Base-by-base conservation (phyloP, 768 basidiomycete species). In the Boletus sensibilis region DNA sequence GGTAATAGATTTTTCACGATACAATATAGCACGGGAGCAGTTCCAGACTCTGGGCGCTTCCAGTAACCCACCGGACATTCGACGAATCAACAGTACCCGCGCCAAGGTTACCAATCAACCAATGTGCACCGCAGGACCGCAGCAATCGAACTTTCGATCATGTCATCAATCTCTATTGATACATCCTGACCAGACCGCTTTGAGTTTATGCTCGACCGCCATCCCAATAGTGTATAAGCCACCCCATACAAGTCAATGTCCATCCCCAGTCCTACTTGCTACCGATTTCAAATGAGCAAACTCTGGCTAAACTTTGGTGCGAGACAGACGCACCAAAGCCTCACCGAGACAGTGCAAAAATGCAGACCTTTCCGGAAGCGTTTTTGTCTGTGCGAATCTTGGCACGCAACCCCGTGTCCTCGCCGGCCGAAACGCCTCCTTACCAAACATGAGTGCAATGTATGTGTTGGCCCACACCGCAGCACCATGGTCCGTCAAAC, bases 221-320 rank as follows among this genome's bases (percentile, higher is more conserved):
- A 34, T 39, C 38, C 35, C 12, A 33, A 14, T 46, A 10, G 40
- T 29, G 9, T 27, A 27, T 14, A 29, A 33, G 41, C 27, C 34
- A 37, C 18, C 34, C 29, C 40, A 16, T 20, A 37, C 42, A 29
- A 37, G 52, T 38, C 20, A 48, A 34, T 44, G n/a, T n/a, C 23
- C 29, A 50, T 18, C 20, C 50, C 9, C 38, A 35, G 23, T 16
- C 16, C 29, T 6, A 27, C n/a, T 21, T 41, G 12, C 13, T 20
- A 14, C 52, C 38, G 14, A 50, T 49, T 59, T 49, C 50, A 58
- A 33, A 49, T n/a, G 16, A 9, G 21, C 10, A 41, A 47, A 48
- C 44, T 23, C 45, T 27, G 25, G 29, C 40, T 44, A 37, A 33
- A 43, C 40, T 5, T 27, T 49, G 5, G 3, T 39, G 37, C 40